These are phyloP conservation scores for Acidomyces sp. DNA, from an alignment of 495 filamentous ascomycete genomes.

Conservation along the genomic window DNA sequence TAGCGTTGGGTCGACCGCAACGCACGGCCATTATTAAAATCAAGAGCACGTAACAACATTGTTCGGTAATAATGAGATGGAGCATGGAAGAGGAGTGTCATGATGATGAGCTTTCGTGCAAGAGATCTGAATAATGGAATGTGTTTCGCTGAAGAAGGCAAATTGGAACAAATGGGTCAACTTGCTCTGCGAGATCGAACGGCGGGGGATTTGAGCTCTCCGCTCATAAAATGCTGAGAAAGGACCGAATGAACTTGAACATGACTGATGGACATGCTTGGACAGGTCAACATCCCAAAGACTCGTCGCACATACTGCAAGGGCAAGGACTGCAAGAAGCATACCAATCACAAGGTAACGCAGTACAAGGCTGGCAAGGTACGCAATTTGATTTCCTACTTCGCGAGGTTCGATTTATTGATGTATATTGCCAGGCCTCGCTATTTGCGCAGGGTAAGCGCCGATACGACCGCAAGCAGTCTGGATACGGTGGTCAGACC, in stretches of 20 bases:
- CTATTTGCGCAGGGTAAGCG: constrained; percentile 97
- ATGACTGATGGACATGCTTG: neutral
- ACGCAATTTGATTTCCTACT: constrained; percentile 12
- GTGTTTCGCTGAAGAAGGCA: no score
- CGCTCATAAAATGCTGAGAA: no score
- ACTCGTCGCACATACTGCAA: constrained; percentile 92
- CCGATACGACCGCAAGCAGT: constrained; percentile 99
- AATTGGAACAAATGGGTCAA: no score
- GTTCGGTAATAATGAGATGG: no score
- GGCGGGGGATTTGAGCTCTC: no score
- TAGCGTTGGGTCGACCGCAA: no score
- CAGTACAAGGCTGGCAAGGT: constrained; percentile 97
- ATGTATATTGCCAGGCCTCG: constrained; percentile 49
- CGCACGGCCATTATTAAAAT: no score
- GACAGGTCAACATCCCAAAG: constrained; percentile 76
- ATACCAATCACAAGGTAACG: constrained; percentile 84
- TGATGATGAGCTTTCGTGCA: no score
- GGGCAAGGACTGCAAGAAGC: constrained; percentile 84
- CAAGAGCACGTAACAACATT: no score
- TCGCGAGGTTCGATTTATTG: constrained; percentile 1
- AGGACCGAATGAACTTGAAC: constrained; percentile 2
- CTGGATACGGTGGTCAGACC: constrained; percentile 98
- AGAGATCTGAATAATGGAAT: no score
- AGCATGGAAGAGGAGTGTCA: no score
- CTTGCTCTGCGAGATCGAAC: no score